phyloP scores from a whole-genome alignment of 257 asterid species.

The Lithospermum erythrorhizon region DNA sequence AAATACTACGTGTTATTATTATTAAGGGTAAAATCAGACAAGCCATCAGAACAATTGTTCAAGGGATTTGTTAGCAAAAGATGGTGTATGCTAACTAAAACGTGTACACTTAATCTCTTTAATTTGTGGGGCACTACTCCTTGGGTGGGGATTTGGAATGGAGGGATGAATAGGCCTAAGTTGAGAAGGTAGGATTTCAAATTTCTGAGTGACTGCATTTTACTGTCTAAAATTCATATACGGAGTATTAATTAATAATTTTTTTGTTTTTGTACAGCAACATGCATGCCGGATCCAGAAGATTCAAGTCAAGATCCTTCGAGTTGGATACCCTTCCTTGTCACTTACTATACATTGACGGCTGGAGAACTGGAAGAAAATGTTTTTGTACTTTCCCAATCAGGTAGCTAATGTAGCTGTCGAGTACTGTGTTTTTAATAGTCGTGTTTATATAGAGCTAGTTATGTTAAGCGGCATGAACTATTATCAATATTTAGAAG shows the following conservation, averaged over 20 bases:
- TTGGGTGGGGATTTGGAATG: no score
- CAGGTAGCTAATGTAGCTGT: slow-evolving; percentile 43
- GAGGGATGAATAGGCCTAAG: no score
- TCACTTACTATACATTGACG: slow-evolving; percentile 67
- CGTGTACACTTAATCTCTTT: no score
- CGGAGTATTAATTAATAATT: background rate
- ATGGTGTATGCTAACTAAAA: no score
- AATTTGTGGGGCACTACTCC: no score
- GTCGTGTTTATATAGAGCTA: background rate
- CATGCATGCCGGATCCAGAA: slow-evolving; percentile 20
- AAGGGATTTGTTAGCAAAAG: no score
- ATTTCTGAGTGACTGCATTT: background rate
- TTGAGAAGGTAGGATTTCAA: no score
- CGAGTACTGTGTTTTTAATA: background rate
- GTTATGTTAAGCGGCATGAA: background rate
- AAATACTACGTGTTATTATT: no score
- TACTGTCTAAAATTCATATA: background rate
- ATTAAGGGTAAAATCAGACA: no score
- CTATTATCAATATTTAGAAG: background rate
- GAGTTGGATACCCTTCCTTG: slow-evolving; percentile 60
- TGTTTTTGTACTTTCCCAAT: slow-evolving; percentile 45
- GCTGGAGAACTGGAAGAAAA: slow-evolving; percentile 77
- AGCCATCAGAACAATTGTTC: no score
- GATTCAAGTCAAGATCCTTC: slow-evolving; percentile 27
- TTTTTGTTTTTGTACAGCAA: slow-evolving; percentile 27